Evolutionary conservation across 306 rosid species (phyloP), one percentile per base, ranked within the genome.

Genomic region (Vigna nakashimae): DNA sequence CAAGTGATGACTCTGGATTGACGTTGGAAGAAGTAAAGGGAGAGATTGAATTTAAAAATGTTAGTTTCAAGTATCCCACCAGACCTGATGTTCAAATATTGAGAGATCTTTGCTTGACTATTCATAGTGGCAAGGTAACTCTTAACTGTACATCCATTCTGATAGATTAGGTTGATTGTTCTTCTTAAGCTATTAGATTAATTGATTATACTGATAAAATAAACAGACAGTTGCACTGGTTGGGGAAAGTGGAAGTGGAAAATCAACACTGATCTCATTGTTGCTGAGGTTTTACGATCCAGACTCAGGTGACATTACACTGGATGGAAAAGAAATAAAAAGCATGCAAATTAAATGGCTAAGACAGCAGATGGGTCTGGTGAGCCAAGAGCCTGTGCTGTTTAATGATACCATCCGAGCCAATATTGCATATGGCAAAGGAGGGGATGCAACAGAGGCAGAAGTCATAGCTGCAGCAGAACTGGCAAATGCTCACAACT

Each of bases 181-280:
- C 32, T 58, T 10, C 59, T 10, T 12, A 45, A 73, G 64, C 68
- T 65, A 73, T 73, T 48, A 13, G 14, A 38, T 40, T 46, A 50
- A 57, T 49, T 46, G 56, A 50, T 48, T 46, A 4, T 78, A 3
- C 5, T 71, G 7, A 20, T 63, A 38, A 46, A 11, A 30, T 59
- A 42, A 56, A 14, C 82, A 88, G 96, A 91, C 91, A 30, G 82
- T 90, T 15, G 92, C 92, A 18, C 48, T 90, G 17, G 92, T 90
- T 49, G 92, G 96, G 65, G 96, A 90, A 87, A 87, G 96, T 80
- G 92, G 96, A 67, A 82, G 92, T 75, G 96, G 96, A 59, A 90
- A 90, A 73, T 90, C 92, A 20, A 90, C 91, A 11, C 84, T 84
- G 6, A 60, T 90, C 45, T 84, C 91, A 32, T 43, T 90, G 38